Base-by-base conservation (phyloP, 345 rosid genomes). In the Psidium friedrichsthalianum region DNA sequence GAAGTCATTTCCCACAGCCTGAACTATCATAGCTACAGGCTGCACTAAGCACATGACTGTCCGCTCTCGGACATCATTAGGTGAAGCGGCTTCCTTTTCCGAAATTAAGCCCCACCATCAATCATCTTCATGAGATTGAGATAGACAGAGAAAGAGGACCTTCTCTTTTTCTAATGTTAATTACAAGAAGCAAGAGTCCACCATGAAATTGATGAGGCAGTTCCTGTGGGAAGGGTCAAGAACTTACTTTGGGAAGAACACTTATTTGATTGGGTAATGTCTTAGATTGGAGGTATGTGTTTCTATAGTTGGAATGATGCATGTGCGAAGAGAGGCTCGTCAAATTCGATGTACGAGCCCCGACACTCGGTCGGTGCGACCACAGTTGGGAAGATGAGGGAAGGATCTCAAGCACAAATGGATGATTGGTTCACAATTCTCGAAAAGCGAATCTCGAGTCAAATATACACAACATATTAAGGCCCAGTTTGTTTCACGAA, bases 361-460 rank as follows among this genome's bases (percentile, higher is more conserved):
- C 16, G 13, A 69, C 5, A 69, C 47, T 32, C 0, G 3, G 32
- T 69, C 24, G 2, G 11, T 2, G 6, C 3, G 24, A 69, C 25
- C 2, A 36, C 18, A 18, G 13, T 2, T 0, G 10, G 25, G 7
- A 20, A 69, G 25, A 69, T 1, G 0, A 36, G 80, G 36, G 80
- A 36, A 69, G 24, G 42, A 18, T 69, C 22, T 18, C 7, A 18
- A 36, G 25, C 47, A 18, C 40, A 6, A 9, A 36, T 5, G 25
- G 7, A 69, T 69, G 80, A 36, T 36, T 0, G 21, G 13, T 36
- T 22, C 47, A 8, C 14, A 5, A 36, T 36, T 36, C 3, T 36
- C 1, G 2, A 9, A 3, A 18, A 36, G 6, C 0, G 6, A 69
- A 69, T 36, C 11, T 0, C 3, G 13, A 4, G 1, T 53, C 56